phyloP scores from a whole-genome alignment of 805 yeast species.

The Saccharomycopsis selenospora region DNA sequence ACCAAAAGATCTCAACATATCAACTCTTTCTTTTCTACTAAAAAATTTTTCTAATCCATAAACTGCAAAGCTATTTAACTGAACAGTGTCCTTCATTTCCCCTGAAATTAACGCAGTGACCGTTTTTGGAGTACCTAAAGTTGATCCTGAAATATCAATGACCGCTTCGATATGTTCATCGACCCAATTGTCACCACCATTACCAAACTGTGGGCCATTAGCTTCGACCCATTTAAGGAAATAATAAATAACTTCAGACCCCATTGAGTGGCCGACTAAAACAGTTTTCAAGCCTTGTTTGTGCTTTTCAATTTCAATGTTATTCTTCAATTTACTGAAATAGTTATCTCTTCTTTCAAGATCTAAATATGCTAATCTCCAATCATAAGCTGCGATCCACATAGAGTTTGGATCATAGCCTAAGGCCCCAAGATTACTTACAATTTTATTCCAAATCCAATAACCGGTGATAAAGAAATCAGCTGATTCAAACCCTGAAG shows the following conservation, averaged over 20 bases:
- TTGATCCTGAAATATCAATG: constrained; percentile 85
- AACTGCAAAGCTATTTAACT: constrained; percentile 84
- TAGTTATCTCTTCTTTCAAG: constrained; percentile 82
- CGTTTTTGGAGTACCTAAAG: constrained; percentile 91
- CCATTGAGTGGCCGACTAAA: constrained; percentile 94
- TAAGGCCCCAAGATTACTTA: constrained; percentile 89
- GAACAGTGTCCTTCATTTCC: constrained; percentile 97
- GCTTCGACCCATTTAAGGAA: constrained; percentile 98
- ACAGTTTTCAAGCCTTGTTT: constrained; percentile 61
- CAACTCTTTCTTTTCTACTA: constrained; percentile 80
- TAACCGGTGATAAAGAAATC: constrained; percentile 96
- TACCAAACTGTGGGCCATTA: constrained; percentile 67
- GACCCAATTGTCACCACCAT: constrained; percentile 89
- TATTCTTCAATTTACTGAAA: constrained; percentile 66
- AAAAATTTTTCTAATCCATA: constrained; percentile 93
- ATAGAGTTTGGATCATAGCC: constrained; percentile 91
- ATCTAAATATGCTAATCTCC: constrained; percentile 89
- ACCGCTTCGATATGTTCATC: constrained; percentile 74
- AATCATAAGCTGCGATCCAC: constrained; percentile 90
- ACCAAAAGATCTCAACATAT: constrained; percentile 81
- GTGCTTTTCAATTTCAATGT: constrained; percentile 55
- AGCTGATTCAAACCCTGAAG: constrained; percentile 94
- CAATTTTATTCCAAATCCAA: constrained; percentile 96
- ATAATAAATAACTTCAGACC: constrained; percentile 80
- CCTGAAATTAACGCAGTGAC: constrained; percentile 90